Percentiles rank a stretch among this genome's conserved stretches.
Evolutionary conservation across 2,329 filamentous ascomycete species (phyloP).

Genomic region (Aspergillus persii): DNA sequence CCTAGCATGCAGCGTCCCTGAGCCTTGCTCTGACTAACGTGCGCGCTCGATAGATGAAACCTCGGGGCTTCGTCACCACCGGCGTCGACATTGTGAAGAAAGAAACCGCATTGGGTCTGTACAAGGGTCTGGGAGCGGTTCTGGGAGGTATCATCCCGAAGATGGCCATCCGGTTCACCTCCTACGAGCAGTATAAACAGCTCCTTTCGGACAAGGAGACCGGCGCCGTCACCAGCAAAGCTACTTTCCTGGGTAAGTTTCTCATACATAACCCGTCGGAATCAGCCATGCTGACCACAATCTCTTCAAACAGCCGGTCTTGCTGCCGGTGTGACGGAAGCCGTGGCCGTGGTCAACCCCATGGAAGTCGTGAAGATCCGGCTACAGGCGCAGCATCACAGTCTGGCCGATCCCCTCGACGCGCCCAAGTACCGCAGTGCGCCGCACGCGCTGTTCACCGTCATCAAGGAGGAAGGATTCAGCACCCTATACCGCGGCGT

Average conservation of each 20-base stretch:
- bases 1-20: not conserved
- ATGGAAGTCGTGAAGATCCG: slow-evolving; percentile 99
- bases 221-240: slow-evolving; percentile 65
- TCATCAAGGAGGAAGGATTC: slow-evolving; percentile 85
- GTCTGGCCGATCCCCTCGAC: slow-evolving; percentile 94
- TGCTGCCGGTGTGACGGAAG: slow-evolving; percentile 90
- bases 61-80: slow-evolving; percentile 83
- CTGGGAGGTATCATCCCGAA: slow-evolving; percentile 96
- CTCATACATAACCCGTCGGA: not conserved
- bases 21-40: slow-evolving; percentile 11
- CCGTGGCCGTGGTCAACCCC: slow-evolving; percentile 90
- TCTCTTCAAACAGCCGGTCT: slow-evolving; percentile 67
- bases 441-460: slow-evolving; percentile 77
- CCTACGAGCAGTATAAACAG: slow-evolving; percentile 94
- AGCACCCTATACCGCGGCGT: slow-evolving; percentile 91
- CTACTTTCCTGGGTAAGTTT: slow-evolving; percentile 66
- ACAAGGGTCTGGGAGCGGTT: slow-evolving; percentile 97
- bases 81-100: slow-evolving; percentile 81
- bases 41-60: slow-evolving; percentile 54
- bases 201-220: slow-evolving; percentile 67
- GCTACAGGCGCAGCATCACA: slow-evolving; percentile 96
- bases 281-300: slow-evolving; percentile 2
- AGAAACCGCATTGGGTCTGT: slow-evolving; percentile 88
- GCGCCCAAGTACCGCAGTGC: slow-evolving; percentile 97
- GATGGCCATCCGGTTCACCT: slow-evolving; percentile 99